Evolutionary conservation across 2,329 filamentous ascomycete genomes (phyloP), one percentile per base, ranked within the genome.

Genomic region (Apiospora rasikravindrae): DNA sequence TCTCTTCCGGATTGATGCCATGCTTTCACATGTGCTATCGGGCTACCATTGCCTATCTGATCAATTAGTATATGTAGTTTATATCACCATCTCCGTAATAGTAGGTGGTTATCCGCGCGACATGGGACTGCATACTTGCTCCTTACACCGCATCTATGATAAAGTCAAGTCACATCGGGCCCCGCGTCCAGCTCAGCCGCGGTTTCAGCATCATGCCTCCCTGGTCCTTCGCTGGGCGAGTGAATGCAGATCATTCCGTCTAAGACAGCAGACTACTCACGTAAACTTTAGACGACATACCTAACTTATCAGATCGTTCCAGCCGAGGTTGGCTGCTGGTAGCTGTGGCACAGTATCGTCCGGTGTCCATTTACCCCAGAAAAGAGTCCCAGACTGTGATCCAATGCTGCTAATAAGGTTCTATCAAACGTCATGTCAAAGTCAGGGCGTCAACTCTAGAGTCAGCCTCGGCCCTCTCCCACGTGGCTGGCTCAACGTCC

Each of bases 81-180:
- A 37, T 33, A 37, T 4, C 53, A 33, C 7, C 33, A 22, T 33
- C 26, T 22, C 16, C 51, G 26, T 57, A 5, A 57, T 57, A 2
- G 51, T 33, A 33, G 44, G 16, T 6, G 16, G 16, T 22, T 45
- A 22, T 45, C 44, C 44, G 44, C 14, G 8, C 44, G 14, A 45
- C 16, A 22, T 19, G 16, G 44, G 16, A 45, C 16, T 6, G 11
- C 13, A 3, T 33, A 6, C 26, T 33, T 33, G 16, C 29, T 61
- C 29, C 53, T 61, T 37, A 61, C 53, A 61, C 53, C 53, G 53
- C 53, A 61, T 37, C 7, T 61, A 61, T 61, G 29, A 16, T 61
- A 11, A 29, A 37, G 53, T 61, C 22, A 29, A 37, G 53, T 61
- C 26, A 33, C 53, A 61, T 61, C 53, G 53, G 22, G 45, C 45